phyloP scores from a whole-genome alignment of 2,329 filamentous ascomycete species.

The Neonectria magnoliae region DNA sequence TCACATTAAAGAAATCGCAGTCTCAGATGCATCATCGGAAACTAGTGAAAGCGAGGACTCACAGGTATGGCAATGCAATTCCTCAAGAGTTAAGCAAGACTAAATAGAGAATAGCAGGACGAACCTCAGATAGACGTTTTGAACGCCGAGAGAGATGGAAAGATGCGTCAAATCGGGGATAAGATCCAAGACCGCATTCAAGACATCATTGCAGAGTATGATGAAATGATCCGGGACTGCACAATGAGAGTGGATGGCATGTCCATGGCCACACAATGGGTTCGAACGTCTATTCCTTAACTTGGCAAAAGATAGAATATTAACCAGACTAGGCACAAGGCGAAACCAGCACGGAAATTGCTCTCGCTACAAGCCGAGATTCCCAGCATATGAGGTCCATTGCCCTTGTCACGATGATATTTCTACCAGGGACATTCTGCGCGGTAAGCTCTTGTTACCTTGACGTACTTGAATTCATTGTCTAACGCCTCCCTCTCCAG shows the following conservation, averaged over 20 bases:
- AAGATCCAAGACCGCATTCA: conserved; percentile 7
- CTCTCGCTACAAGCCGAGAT: conserved; percentile 8
- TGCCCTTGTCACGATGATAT: conserved; percentile 24
- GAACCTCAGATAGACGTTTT: not conserved
- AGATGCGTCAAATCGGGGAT: not conserved
- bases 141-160: not conserved
- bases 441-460: conserved; percentile 3
- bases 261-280: conserved; percentile 25
- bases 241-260: conserved; percentile 21
- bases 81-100: not conserved
- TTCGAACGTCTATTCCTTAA: not conserved
- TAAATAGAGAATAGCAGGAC: not conserved
- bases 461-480: not conserved
- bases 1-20: not conserved
- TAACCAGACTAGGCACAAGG: conserved; percentile 16
- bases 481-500: not conserved
- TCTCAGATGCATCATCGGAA: not conserved
- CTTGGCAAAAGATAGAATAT: not conserved
- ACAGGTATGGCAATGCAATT: not conserved
- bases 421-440: conserved; percentile 24
- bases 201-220: conserved; percentile 21
- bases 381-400: conserved; percentile 25
- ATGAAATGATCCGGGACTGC: conserved; percentile 21
- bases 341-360: conserved; percentile 25
- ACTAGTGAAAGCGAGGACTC: not conserved